Base-by-base conservation (phyloP, 306 rosid species). In the Betula pendula region DNA sequence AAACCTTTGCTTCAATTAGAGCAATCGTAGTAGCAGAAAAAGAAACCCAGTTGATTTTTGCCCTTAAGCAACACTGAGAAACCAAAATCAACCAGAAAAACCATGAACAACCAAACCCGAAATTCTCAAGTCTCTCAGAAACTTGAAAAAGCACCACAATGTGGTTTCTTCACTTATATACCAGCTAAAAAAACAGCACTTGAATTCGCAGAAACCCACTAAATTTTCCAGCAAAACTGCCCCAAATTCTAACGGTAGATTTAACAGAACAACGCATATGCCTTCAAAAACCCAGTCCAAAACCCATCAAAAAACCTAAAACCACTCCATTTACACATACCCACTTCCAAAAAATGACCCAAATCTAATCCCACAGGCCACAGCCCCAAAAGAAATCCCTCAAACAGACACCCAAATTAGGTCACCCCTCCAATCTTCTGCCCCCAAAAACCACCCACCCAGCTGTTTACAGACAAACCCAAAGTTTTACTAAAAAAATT, bases 341-440 rank as follows among this genome's bases (percentile, higher is more conserved):
- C 79, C 71, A 80, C 81, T 72, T 59, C 77, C 77, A 78, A 74
- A 70, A 56, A 42, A 38, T 38, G 55, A 59, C 59, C 65, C 33
- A 70, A 81, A 78, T 69, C 71, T 50, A 77, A 74, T 76, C 72
- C 77, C 68, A 58, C 68, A 81, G 71, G 43, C 71, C 71, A 51
- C 68, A 79, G 67, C 50, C 73, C 69, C 68, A 75, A 52, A 25
- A 74, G 38, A 33, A 43, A 73, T 50, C 19, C 67, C 70, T 77
- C 68, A 82, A 69, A 68, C 73, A 85, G 75, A 78, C 47, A 82
- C 76, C 50, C 1, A 76, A 82, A 77, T 87, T 87, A 92, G 93
- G 93, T 85, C 89, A 94, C 96, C 85, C 89, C 90, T 70, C 73
- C 84, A 84, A 70, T 44, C 31, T 68, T 68, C 79, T 72, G n/a